Conservation (phyloP, 768 basidiomycete species). For the Kwoniella dejecticola region DNA sequence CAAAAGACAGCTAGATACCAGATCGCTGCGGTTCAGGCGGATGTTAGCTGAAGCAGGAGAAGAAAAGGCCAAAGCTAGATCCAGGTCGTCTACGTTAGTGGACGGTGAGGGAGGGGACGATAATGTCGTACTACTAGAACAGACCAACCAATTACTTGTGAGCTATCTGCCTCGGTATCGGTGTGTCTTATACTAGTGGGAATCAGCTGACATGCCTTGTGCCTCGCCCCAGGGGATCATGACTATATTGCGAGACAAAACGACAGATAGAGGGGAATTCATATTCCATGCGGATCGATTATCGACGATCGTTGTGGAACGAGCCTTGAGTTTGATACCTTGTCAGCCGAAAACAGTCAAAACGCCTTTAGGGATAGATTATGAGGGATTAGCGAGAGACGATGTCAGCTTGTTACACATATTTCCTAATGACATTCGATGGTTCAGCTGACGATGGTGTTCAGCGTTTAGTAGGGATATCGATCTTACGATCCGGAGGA, state of each 20-base stretch:
- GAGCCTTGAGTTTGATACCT: conserved; percentile 80
- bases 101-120: conserved; percentile 35
- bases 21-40: conserved; percentile 71
- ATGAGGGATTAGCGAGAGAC: conserved; percentile 65
- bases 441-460: neutral
- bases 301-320: conserved; percentile 79
- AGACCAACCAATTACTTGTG: conserved; percentile 80
- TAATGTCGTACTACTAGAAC: conserved; percentile 68
- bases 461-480: conserved; percentile 81
- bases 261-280: conserved; percentile 78
- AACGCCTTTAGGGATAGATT: conserved; percentile 68
- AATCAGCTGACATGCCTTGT: no score
- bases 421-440: neutral
- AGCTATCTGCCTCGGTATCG: conserved; percentile 22
- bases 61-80: conserved; percentile 30
- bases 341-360: conserved; percentile 62
- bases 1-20: conserved; percentile 75
- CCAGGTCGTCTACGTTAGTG: conserved; percentile 11
- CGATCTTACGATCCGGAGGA: conserved; percentile 88
- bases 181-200: no score
- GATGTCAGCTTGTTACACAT: conserved; percentile 58
- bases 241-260: conserved; percentile 75
- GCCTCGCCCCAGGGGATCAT: conserved; percentile 97
- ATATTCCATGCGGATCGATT: conserved; percentile 89
- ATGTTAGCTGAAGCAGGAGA: conserved; percentile 63